A percentile compares a stretch with the other conserved stretches of the same genome.
Evolutionary conservation across 805 yeast species (phyloP).

Genomic region (Candida rishiriensis): DNA sequence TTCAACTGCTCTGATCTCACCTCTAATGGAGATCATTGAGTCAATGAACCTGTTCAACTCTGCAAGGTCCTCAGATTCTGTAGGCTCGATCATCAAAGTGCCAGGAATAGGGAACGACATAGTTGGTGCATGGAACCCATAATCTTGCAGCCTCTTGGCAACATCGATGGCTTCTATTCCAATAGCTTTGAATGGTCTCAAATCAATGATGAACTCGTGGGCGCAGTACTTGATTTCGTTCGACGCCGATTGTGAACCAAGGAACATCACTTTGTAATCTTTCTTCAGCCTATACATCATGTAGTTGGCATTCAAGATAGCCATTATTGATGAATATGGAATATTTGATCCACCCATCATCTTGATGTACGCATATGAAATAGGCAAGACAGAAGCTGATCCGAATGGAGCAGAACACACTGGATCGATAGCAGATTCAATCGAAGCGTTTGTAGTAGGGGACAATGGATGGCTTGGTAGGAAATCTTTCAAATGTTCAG

Average conservation of each 20-base stretch:
- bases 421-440: conserved; percentile 55
- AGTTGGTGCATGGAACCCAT: conserved; percentile 98
- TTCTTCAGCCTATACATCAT: conserved; percentile 76
- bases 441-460: conserved; percentile 40
- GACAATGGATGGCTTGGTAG: conserved; percentile 75
- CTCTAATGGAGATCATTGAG: conserved; percentile 75
- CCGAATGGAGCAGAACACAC: conserved; percentile 96
- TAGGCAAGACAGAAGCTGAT: conserved; percentile 88
- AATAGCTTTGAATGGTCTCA: conserved; percentile 72
- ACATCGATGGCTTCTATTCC: conserved; percentile 95
- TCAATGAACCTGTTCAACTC: conserved; percentile 91
- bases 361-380: conserved; percentile 92
- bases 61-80: conserved; percentile 85
- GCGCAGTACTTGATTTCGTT: conserved; percentile 70
- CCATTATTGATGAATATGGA: conserved; percentile 82
- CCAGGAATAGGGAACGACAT: conserved; percentile 99
- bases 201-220: conserved; percentile 92
- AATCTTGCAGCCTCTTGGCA: conserved; percentile 95
- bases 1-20: conserved; percentile 73
- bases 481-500: conserved; percentile 70
- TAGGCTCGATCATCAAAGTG: conserved; percentile 96
- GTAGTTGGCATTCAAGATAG: conserved; percentile 93
- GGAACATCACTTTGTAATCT: conserved; percentile 72
- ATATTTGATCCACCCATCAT: conserved; percentile 84
- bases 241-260: conserved; percentile 37